Percentiles rank a stretch among this genome's conserved stretches.
Conservation (phyloP, 2,329 filamentous ascomycete genomes). For the Fusarium brachygibbosum region DNA sequence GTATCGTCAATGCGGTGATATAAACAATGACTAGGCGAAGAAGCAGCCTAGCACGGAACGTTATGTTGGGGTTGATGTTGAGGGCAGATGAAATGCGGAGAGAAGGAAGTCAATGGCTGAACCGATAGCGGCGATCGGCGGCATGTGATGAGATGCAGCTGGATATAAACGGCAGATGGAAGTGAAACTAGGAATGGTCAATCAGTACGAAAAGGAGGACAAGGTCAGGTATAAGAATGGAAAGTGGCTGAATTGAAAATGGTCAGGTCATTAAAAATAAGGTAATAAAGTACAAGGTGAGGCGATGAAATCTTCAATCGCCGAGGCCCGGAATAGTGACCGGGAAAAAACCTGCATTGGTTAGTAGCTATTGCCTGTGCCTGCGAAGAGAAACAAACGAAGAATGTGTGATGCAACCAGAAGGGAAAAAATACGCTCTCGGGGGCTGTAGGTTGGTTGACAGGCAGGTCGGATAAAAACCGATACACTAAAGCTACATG, state of each 20-base stretch:
- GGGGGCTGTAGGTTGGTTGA: constrained; percentile 2
- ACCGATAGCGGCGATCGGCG: constrained; percentile 37
- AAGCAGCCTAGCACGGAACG: constrained; percentile 17
- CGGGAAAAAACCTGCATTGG: constrained; percentile 10
- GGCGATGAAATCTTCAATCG: constrained; percentile 21
- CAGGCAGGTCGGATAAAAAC: too few relatives aligned
- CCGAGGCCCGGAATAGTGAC: constrained; percentile 30
- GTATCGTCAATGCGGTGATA: neutral
- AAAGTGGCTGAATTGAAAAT: constrained; percentile 10
- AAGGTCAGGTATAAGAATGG: constrained; percentile 17
- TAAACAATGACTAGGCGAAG: constrained; percentile 3
- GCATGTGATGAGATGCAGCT: constrained; percentile 43
- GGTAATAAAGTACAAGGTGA: constrained; percentile 8
- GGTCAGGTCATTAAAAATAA: constrained; percentile 9
- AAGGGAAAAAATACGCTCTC: constrained; percentile 22
- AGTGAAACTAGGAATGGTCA: constrained; percentile 20
- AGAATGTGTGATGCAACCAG: constrained; percentile 30
- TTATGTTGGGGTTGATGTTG: constrained; percentile 20
- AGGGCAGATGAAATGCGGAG: constrained; percentile 42
- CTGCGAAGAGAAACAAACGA: constrained; percentile 31
- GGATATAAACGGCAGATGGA: constrained; percentile 7
- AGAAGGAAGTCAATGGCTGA: constrained; percentile 27
- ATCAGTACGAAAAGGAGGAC: constrained; percentile 18
- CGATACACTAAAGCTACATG: too few relatives aligned
- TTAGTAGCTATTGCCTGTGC: constrained; percentile 8